These are phyloP conservation scores for Vigna unguiculata DNA, from an alignment of 306 rosid genomes.

Conservation along the genomic window DNA sequence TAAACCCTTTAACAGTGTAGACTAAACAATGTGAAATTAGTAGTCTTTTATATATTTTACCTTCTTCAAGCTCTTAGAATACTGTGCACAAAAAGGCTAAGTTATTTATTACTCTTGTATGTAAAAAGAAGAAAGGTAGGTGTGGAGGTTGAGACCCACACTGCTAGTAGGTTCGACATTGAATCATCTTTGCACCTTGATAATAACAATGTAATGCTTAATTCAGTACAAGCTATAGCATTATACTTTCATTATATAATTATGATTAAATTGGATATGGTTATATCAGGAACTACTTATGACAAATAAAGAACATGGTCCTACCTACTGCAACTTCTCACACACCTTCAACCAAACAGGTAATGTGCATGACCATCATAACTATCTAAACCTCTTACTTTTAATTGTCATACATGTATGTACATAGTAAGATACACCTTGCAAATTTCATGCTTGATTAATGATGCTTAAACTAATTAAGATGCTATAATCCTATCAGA, in stretches of 20 bases:
- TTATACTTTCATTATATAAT: constrained; percentile 18
- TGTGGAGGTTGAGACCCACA: constrained; percentile 46
- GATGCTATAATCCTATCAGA: neutral
- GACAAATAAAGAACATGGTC: constrained; percentile 32
- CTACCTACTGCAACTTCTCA: constrained; percentile 29
- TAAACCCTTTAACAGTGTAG: too few relatives aligned
- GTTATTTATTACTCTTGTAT: constrained; percentile 29
- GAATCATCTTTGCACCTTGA: constrained; percentile 39
- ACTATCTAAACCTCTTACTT: constrained; percentile 1
- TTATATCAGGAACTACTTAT: constrained; percentile 23
- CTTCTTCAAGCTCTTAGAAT: too few relatives aligned
- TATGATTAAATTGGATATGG: constrained; percentile 6
- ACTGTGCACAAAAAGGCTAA: neutral
- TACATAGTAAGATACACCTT: neutral
- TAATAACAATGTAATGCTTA: constrained; percentile 29
- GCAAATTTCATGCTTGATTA: neutral
- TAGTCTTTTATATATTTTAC: neutral
- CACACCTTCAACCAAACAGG: constrained; percentile 32
- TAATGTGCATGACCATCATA: neutral
- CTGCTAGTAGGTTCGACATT: constrained; percentile 46
- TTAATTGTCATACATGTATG: neutral
- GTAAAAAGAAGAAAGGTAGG: constrained; percentile 44
- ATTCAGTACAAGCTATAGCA: constrained; percentile 14
- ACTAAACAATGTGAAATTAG: too few relatives aligned
- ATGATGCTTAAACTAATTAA: neutral